Base-by-base conservation (phyloP, 352 stramenopile species). In the Phytophthora citrophthora region DNA sequence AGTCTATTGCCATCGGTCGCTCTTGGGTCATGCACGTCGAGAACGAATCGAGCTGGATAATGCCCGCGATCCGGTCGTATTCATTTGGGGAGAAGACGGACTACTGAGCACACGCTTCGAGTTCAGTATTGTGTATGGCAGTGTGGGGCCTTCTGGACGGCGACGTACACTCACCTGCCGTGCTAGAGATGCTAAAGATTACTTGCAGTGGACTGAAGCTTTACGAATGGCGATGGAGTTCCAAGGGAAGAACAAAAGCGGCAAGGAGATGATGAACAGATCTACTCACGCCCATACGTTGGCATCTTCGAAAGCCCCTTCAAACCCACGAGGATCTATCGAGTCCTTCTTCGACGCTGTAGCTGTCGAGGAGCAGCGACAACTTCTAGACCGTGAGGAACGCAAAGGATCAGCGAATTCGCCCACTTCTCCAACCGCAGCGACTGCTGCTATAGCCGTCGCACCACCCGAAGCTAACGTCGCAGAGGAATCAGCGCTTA, bases 61-160 rank as follows among this genome's bases (percentile, higher is more conserved):
- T 43, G 41, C 45, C 32, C 55, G 34, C 49, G 52, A 66, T 18
- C 61, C 60, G 1, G 61, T 67, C 15, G 41, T 65, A 36, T 61
- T 74, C 11, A 40, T 45, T 40, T 72, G 64, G 60, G 62, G 65
- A 2, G 59, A 74, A 27, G 60, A 67, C 39, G 64, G 61, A 11
- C 32, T 68, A 34, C 53, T 74, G 13, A 74, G 60, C 54, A 69
- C 64, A 18, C 51, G 64, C 48, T 74, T 77, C 53, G 70, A 77
- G 29, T 77, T 77, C 58, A 74, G 52, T 12, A 38, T 77, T 31
- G 38, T 72, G 31, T 71, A 74, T 20, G 67, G 55, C 1, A 57
- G 40, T 50, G 47, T 53, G 23, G 41, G 59, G 8, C 15, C 47
- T 2, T 59, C 53, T 16, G 51, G 56, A 43, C 67, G 55, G 2